These are phyloP conservation scores for Hymenoscyphus fructigenus DNA, from an alignment of 2,329 filamentous ascomycete species.

Conservation along the genomic window DNA sequence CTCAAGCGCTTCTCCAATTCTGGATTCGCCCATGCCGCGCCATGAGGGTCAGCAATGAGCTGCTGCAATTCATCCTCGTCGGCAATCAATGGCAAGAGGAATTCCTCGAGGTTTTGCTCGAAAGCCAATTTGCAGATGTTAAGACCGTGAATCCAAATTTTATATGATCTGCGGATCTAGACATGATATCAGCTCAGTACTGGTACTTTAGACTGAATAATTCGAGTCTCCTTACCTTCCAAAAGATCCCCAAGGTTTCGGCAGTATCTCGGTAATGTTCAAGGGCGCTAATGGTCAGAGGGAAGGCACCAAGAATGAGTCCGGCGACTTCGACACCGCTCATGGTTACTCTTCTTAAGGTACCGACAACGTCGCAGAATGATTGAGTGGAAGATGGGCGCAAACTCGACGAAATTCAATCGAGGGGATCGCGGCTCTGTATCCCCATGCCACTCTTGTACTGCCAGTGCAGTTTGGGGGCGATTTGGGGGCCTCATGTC, in stretches of 20 bases:
- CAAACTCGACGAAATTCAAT: not conserved
- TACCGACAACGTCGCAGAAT: not conserved
- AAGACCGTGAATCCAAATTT: constrained; percentile 18
- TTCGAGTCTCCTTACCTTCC: constrained; percentile 4
- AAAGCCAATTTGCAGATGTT: constrained; percentile 21
- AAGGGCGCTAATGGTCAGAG: constrained; percentile 19
- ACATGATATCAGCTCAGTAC: too few species aligned
- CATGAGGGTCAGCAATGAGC: constrained; percentile 16
- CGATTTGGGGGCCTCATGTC: not conserved
- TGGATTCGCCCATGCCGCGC: constrained; percentile 17
- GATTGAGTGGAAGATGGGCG: too few species aligned
- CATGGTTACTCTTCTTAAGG: not conserved
- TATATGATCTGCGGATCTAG: constrained; percentile 18
- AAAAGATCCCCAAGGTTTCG: constrained; percentile 20
- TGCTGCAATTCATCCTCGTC: constrained; percentile 17
- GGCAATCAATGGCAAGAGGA: constrained; percentile 22
- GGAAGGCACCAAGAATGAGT: constrained; percentile 21
- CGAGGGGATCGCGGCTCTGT: not conserved
- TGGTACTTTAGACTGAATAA: too few species aligned
- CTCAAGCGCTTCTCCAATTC: constrained; percentile 14
- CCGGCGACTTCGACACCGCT: constrained; percentile 18
- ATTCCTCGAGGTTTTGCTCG: constrained; percentile 21
- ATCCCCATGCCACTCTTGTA: not conserved
- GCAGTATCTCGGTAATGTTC: constrained; percentile 21
- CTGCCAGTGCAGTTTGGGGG: not conserved